Evolutionary conservation across 2,329 filamentous ascomycete species (phyloP), one percentile per base, ranked within the genome.

Genomic region (Pseudogymnoascus sp.): DNA sequence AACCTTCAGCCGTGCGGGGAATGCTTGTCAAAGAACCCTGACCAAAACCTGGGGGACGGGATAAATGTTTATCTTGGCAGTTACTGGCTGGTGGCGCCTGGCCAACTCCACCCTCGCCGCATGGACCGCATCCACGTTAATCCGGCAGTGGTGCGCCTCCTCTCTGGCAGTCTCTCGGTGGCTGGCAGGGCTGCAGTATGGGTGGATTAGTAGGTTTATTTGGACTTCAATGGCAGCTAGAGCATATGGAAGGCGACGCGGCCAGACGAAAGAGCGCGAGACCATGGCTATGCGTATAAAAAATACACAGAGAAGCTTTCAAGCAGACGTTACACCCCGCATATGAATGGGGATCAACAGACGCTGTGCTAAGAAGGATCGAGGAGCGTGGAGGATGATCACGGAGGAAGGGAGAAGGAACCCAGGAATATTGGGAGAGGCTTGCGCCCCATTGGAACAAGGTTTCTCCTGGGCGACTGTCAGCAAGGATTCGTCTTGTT

Each of bases 101-200:
- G 21, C 8, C 11, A 57, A 18, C 26, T 31, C 51, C 51, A 57
- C 51, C n/a, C 7, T 5, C 29, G 7, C n/a, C n/a, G 29, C 51
- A 34, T 34, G n/a, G 51, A 57, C 51, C 51, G 51, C 51, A 57
- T 21, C 51, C 51, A 57, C 51, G 29, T 57, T 57, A 57, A 57
- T 57, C 51, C 29, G 51, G 51, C 29, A 57, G 51, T 57, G 51
- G 51, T 57, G n/a, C 51, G 51, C 51, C 51, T 45, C 37, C 37
- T 57, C 51, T 36, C 51, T 57, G 51, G 51, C 29, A 57, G 51
- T 57, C 16, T 21, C 8, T 21, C 2, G 16, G 51, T 57, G 51
- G 51, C 51, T 57, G 51, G 29, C 51, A 36, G 51, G 51, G 29
- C 51, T 57, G 26, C 51, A 57, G 34, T 36, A 8, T 7, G 51